These are phyloP conservation scores for Deuterostichococcus epilithicus DNA, from an alignment of 139 green algal genomes.

Conservation along the genomic window DNA sequence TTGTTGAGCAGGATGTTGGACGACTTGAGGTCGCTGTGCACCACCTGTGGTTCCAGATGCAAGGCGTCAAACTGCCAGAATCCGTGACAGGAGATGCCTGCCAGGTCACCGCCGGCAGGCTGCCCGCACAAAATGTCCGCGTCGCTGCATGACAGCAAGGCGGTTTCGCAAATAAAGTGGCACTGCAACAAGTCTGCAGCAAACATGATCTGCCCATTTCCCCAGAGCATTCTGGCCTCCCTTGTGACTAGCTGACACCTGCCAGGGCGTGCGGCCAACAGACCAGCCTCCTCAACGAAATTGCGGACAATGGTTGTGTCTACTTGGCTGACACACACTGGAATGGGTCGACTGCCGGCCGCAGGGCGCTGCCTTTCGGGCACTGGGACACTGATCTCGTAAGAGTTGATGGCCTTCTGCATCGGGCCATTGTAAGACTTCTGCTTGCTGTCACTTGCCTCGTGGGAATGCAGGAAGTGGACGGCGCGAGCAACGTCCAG, in stretches of 20 bases:
- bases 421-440: too few species aligned
- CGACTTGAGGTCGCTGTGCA: constrained; percentile 1
- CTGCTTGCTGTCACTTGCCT: background rate
- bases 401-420: too few species aligned
- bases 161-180: background rate
- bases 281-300: too few species aligned
- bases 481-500: background rate
- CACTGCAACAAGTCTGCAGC: background rate
- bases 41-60: background rate
- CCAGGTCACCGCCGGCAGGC: background rate
- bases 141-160: background rate
- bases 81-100: background rate
- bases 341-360: too few species aligned
- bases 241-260: too few species aligned
- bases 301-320: too few species aligned
- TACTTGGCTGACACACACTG: too few species aligned
- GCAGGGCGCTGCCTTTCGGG: too few species aligned
- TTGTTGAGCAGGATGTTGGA: background rate
- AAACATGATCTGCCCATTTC: too few species aligned
- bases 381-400: too few species aligned
- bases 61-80: background rate
- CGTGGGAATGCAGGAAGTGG: background rate
- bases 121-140: background rate
- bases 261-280: too few species aligned
- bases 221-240: too few species aligned